Evolutionary conservation across 176 grass and related monocot genomes (phyloP).

Genomic region (Alopecurus myosuroides): DNA sequence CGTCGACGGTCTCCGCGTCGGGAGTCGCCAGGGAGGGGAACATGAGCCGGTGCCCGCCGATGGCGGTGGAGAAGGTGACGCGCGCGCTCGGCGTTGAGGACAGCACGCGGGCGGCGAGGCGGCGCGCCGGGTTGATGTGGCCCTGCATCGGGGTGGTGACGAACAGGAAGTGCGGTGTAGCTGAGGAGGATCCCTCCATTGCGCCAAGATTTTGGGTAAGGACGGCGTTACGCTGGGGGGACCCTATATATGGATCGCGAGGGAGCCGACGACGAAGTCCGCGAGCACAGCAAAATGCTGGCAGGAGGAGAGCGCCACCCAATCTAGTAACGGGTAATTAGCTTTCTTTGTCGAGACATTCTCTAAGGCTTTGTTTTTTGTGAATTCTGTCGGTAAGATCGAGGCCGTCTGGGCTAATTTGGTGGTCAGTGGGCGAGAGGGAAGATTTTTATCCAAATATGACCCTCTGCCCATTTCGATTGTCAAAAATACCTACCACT

Average conservation of each 20-base stretch:
- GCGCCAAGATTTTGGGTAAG: background rate
- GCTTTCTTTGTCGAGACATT: no score
- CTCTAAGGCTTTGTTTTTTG: no score
- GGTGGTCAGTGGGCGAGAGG: no score
- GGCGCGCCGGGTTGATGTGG: slow-evolving; percentile 40
- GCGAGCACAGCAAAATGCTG: background rate
- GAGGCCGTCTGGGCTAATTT: no score
- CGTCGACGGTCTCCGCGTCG: slow-evolving; percentile 5
- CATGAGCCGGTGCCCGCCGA: slow-evolving; percentile 33
- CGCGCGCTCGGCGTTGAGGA: background rate
- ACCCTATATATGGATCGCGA: background rate
- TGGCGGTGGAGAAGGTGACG: slow-evolving; percentile 42
- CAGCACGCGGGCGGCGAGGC: slow-evolving; percentile 2
- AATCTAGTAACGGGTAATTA: no score
- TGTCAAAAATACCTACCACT: no score
- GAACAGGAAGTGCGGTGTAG: slow-evolving; percentile 19
- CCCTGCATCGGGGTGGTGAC: slow-evolving; percentile 17
- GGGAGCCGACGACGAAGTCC: background rate
- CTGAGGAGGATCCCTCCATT: background rate
- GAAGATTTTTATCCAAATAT: no score
- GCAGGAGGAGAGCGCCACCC: no score
- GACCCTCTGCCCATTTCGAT: no score
- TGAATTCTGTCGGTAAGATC: no score
- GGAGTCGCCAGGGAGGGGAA: background rate
- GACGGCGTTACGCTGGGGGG: background rate